Evolutionary conservation across 345 rosid genomes (phyloP), one percentile per base, ranked within the genome.

Genomic region (Nasturtium officinale): DNA sequence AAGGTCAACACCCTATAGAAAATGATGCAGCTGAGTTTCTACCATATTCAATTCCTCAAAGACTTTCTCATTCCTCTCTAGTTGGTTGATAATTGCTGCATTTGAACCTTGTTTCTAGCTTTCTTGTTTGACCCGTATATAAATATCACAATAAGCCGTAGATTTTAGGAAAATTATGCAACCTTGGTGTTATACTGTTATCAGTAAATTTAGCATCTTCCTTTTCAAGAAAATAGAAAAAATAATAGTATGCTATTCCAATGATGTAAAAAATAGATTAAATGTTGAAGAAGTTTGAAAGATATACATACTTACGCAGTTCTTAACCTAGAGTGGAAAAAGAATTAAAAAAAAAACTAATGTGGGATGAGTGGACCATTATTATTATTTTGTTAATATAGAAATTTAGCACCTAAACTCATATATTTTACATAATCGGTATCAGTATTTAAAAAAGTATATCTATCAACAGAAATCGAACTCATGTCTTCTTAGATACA

Each of bases 61-160:
- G 71, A 55, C 75, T 70, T 76, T 68, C 60, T 46, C 28, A 62
- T 46, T 69, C 46, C 64, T 62, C 71, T 62, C 71, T 62, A 37
- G 25, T 55, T 70, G 65, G 43, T 76, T 61, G 25, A 52, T 64
- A 23, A 75, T 51, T 67, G 20, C 29, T 73, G 18, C n/a, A 55
- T 43, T n/a, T 23, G 2, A 63, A 54, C 50, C 12, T 11, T 45
- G 6, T 65, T 56, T 48, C 37, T 57, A 37, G 28, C 28, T 26
- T 26, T 4, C 28, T 58, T 64, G 16, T 73, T 64, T 73, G 71
- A 65, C 51, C 66, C 53, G 35, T 65, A 10, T 51, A 51, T 42
- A 15, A 48, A 15, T 53, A 67, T 54, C 64, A 56, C 17, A 13
- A 37, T 55, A 18, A 61, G 25, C 17, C 30, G 25, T 40, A 40